Base-by-base conservation (phyloP, 306 rosid species). In the Delonix regia region DNA sequence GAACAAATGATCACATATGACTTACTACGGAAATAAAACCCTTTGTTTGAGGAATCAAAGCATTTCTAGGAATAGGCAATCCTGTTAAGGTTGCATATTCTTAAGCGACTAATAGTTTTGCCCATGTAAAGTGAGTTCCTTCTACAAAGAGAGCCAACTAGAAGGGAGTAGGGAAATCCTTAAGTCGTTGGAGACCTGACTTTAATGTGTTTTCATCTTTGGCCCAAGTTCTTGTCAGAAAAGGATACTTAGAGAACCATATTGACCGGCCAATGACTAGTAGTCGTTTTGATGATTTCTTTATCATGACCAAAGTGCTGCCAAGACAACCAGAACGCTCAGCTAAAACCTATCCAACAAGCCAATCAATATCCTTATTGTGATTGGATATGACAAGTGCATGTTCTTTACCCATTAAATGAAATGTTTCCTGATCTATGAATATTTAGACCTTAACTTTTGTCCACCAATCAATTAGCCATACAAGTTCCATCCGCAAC, bases 181-280 rank as follows among this genome's bases (percentile, higher is more conserved):
- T 83, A 65, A 92, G 85, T 76, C 89, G 86, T 61, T 85, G 90
- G 78, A 94, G 86, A 75, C 98, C 98, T 69, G 74, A 89, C 97
- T 92, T 92, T 79, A 94, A 74, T 44, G 97, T 94, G 65, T 73
- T 85, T 87, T 94, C 97, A 90, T 94, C 98, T 86, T 92, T 92
- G 48, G 91, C 98, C 98, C 98, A 94, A 79, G 80, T 94, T 90
- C 98, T 90, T 87, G 92, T 97, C 82, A 94, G 73, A 73, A 92
- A 94, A 76, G 92, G 94, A 80, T 94, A 94, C 76, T 92, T 97
- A 67, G 97, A 89, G 83, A 94, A 94, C 97, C 97, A 92, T 97
- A 94, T 94, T 67, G 98, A 94, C 98, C 98, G 92, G 69, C 98
- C 98, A 85, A 94, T 84, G 49, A 94, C 98, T 79, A 97, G 97